Base-by-base conservation (phyloP, 2,329 filamentous ascomycete species). In the Orbilia javanica region DNA sequence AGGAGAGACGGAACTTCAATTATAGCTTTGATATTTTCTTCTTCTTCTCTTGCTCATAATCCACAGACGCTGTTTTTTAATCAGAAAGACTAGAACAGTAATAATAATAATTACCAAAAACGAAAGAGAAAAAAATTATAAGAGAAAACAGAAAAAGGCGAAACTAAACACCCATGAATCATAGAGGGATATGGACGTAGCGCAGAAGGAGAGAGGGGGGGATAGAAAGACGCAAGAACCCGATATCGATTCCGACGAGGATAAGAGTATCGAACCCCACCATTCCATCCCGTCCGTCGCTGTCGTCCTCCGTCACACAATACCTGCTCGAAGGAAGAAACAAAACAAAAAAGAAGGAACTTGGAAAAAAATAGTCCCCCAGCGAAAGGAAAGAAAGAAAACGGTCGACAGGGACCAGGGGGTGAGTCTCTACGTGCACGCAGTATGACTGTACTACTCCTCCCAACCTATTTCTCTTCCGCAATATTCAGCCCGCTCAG, bases 401-500 rank as follows among this genome's bases (percentile, higher is more conserved):
- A 62, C 13, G 10, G 36, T 39, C 36, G 20, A 53, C 29, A 29
- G 10, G 36, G 34, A 52, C 55, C n/a, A n/a, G 36, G 15, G 46
- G 27, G 11, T 18, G 34, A n/a, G n/a, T n/a, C 8, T 4, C 7
- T 52, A 13, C 13, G 18, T 53, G 22, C n/a, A n/a, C n/a, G n/a
- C n/a, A n/a, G 15, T 39, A 53, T 34, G 44, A 66, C 44, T 31
- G 15, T 31, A 27, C 57, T 52, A 69, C 55, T 76, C 55, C 48
- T 53, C 65, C 36, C 36, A 39, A 39, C 31, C 63, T 57, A 18
- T 27, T 36, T 29, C 25, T 71, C 66, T 42, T 71, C 73, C 39
- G 50, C 27, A 48, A 77, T 77, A 20, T 63, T 66, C 50, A 77
- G 25, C 36, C 60, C 60, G 15, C 39, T n/a, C 63, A 74, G 27